A percentile compares a stretch with the other conserved stretches of the same genome.
Evolutionary conservation across 2,329 filamentous ascomycete genomes (phyloP).

Genomic region (Apiospora phragmitis): DNA sequence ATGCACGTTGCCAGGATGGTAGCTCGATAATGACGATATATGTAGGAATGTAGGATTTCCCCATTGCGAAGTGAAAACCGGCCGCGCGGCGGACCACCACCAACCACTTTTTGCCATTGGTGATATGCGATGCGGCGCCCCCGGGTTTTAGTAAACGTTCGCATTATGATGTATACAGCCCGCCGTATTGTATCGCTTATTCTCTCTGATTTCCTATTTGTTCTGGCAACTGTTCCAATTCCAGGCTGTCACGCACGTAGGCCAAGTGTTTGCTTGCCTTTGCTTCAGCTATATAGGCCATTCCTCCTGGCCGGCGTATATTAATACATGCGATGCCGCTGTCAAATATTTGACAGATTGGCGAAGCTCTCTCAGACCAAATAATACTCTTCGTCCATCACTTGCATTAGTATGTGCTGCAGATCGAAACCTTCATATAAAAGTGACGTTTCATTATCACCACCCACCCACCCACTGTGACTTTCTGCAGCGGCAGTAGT

Average conservation of each 20-base stretch:
- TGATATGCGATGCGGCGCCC: not conserved
- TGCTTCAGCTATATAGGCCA: not conserved
- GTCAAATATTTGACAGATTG: not conserved
- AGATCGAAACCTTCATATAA: not conserved
- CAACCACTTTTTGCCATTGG: not conserved
- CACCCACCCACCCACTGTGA: not conserved
- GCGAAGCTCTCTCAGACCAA: not conserved
- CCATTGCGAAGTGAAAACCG: not conserved
- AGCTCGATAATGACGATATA: conserved; percentile 3
- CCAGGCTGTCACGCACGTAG: not conserved
- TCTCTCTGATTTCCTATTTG: not conserved
- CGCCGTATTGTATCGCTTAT: not conserved
- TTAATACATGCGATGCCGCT: not conserved
- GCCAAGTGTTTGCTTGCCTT: not conserved
- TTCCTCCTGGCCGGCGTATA: too few species aligned
- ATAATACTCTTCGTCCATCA: not conserved
- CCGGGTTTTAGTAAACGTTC: not conserved
- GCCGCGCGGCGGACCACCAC: not conserved
- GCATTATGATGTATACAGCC: not conserved
- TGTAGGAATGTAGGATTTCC: too few species aligned
- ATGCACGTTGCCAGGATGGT: not conserved
- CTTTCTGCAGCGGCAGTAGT: not conserved
- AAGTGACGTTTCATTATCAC: not conserved
- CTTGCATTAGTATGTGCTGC: not conserved
- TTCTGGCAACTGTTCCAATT: not conserved